phyloP scores from a whole-genome alignment of 495 filamentous ascomycete species.

The Penicillium subrubescens region DNA sequence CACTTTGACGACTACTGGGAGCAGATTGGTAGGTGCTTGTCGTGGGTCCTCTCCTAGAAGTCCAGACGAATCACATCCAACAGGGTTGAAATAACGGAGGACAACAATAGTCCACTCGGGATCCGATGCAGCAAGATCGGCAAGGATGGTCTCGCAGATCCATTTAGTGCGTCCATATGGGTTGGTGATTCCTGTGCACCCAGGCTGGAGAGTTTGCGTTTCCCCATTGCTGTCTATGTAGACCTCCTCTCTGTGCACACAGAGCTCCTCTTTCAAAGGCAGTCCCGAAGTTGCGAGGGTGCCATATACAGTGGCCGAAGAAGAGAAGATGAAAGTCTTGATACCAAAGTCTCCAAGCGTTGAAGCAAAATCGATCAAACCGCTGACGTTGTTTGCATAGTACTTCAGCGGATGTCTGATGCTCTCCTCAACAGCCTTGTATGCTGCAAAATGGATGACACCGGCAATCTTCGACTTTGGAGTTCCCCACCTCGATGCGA shows the following conservation, averaged over 20 bases:
- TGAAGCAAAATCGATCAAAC: constrained; percentile 60
- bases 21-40: constrained; percentile 62
- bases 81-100: constrained; percentile 69
- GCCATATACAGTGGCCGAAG: constrained; percentile 68
- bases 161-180: constrained; percentile 69
- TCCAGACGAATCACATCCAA: constrained; percentile 65
- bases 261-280: constrained; percentile 61
- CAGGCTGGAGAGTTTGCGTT: constrained; percentile 37
- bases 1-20: constrained; percentile 62
- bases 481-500: constrained; percentile 38
- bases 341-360: constrained; percentile 59
- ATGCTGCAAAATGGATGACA: constrained; percentile 67
- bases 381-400: constrained; percentile 67
- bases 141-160: constrained; percentile 66
- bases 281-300: constrained; percentile 52
- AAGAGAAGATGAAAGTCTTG: constrained; percentile 68
- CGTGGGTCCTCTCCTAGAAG: constrained; percentile 67
- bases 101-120: constrained; percentile 63
- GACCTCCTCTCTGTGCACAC: constrained; percentile 55
- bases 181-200: constrained; percentile 59
- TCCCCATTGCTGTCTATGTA: constrained; percentile 33
- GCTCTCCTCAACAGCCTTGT: constrained; percentile 58
- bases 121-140: constrained; percentile 59
- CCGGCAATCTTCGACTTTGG: constrained; percentile 57
- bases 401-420: constrained; percentile 59